phyloP scores from a whole-genome alignment of 768 basidiomycete species.

The Mrakia blollopis region DNA sequence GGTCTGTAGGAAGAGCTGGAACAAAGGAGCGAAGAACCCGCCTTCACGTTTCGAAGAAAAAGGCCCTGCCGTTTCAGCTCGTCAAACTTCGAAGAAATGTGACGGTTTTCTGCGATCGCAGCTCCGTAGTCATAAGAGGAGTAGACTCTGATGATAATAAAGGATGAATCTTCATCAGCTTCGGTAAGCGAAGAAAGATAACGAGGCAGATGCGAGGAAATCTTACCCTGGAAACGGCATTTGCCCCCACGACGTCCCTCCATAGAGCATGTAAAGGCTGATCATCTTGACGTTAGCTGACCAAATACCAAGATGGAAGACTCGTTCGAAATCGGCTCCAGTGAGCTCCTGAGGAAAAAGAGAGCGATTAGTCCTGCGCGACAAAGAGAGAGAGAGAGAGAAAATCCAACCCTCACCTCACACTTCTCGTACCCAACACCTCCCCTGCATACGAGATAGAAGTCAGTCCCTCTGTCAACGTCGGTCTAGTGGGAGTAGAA shows the following conservation, averaged over 20 bases:
- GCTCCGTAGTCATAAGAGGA: conserved; percentile 75
- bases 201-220: not conserved
- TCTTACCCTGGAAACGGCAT: conserved; percentile 63
- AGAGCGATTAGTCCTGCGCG: not conserved
- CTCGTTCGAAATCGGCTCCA: conserved; percentile 44
- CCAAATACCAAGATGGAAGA: conserved; percentile 66
- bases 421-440: conserved; percentile 45
- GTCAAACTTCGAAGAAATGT: conserved; percentile 60
- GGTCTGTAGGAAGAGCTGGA: not conserved
- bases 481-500: not conserved
- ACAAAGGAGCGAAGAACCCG: not conserved
- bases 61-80: conserved; percentile 73
- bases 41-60: conserved; percentile 64
- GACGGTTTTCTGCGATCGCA: conserved; percentile 55
- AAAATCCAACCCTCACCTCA: not conserved
- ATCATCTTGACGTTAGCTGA: conserved; percentile 75
- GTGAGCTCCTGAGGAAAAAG: not conserved
- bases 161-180: no score
- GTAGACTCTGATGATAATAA: not conserved
- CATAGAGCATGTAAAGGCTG: conserved; percentile 70
- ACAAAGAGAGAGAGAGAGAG: not conserved
- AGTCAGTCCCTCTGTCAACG: not conserved
- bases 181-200: not conserved
- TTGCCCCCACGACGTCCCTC: conserved; percentile 80
- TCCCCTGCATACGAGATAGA: conserved; percentile 47